Evolutionary conservation across 2,329 filamentous ascomycete genomes (phyloP), one percentile per base, ranked within the genome.

Genomic region (Apiospora hydei): DNA sequence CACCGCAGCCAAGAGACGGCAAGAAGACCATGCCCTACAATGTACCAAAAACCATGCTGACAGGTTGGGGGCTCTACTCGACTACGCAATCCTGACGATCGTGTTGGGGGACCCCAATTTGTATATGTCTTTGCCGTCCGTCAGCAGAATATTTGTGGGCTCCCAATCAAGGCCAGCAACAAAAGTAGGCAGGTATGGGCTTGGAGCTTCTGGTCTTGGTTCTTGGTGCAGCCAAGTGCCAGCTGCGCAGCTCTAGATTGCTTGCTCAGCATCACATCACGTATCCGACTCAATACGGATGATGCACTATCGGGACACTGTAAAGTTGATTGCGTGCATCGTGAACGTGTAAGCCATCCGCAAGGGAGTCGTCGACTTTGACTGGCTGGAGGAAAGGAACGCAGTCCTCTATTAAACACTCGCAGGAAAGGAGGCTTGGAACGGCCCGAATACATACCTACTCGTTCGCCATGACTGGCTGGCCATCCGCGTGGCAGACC

Each of bases 331-430:
- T 64, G 41, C 57, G 18, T 64, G 57, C 57, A 41, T 64, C 57
- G n/a, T 64, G 57, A 7, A 41, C 21, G 21, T 41, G 57, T 41
- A 64, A 64, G 34, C 34, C 57, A n/a, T 41, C 10, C 13, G 30
- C 34, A 64, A 41, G 57, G 57, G 26, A 38, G 57, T n/a, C 30
- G 57, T 41, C 34, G 16, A n/a, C 57, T 30, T 30, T 64, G 57
- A 64, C 57, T 64, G 57, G 57, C 34, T 64, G 57, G 57, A 64
- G 57, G 34, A 64, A 64, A 34, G 57, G 57, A 64, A 64, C 57
- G 41, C 57, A 41, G 57, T n/a, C 34, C n/a, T 64, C 34, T 64
- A 64, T 41, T 64, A 64, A 64, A 8, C 18, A n/a, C 57, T 64
- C 41, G 57, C 34, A 64, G 57, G 21, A 64, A n/a, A n/a, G 57